phyloP scores from a whole-genome alignment of 371 early-diverging fungal species.

The Apophysomyces variabilis region DNA sequence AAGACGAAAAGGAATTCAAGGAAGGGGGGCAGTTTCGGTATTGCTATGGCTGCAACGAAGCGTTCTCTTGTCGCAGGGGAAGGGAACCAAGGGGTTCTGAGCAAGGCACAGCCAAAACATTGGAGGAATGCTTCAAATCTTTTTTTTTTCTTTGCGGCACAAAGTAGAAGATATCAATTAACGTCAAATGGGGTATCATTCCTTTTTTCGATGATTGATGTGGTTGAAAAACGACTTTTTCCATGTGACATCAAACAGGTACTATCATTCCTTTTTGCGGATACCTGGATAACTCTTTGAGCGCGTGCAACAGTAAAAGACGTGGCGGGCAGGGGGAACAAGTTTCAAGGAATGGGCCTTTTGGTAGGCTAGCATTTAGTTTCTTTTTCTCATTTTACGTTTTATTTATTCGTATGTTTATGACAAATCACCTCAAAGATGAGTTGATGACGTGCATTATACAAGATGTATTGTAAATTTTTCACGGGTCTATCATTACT shows the following conservation, averaged over 20 bases:
- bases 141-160: background rate
- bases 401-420: background rate
- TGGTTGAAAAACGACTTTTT: too few relatives aligned
- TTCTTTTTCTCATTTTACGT: background rate
- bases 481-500: conserved; percentile 10
- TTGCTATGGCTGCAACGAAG: background rate
- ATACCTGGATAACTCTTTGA: background rate
- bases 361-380: background rate
- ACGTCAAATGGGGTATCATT: background rate
- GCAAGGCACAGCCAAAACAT: background rate
- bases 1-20: background rate
- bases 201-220: too few relatives aligned
- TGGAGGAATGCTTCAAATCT: conserved; percentile 1
- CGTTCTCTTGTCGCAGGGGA: conserved; percentile 9
- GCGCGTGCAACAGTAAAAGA: background rate
- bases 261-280: background rate
- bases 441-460: conserved; percentile 4
- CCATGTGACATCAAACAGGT: background rate
- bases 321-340: conserved; percentile 7
- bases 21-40: background rate
- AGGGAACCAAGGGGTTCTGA: background rate
- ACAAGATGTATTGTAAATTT: conserved; percentile 5
- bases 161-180: background rate
- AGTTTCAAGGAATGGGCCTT: background rate
- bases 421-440: background rate